Conservation (phyloP, 176 grass and related monocot species). For the Musa beccarii region DNA sequence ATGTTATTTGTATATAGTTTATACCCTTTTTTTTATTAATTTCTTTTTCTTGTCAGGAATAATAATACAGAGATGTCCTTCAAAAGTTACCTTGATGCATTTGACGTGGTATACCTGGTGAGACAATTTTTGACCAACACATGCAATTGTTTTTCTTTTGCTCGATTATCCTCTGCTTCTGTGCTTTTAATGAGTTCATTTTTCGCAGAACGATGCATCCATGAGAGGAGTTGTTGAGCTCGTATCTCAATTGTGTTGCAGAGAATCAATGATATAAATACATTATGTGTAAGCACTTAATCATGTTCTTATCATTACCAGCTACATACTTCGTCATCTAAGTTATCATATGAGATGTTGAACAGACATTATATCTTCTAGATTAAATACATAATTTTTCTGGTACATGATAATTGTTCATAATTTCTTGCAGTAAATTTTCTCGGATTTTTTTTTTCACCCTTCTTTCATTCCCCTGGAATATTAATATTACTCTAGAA, state of each 20-base stretch:
- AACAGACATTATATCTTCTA: too few species aligned
- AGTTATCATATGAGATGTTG: too few species aligned
- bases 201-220: conserved; percentile 62
- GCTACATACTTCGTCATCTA: too few species aligned
- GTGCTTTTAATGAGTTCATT: background rate
- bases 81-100: conserved; percentile 60
- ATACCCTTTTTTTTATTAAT: background rate
- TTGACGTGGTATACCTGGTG: conserved; percentile 83
- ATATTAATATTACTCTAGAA: too few species aligned
- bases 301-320: too few species aligned
- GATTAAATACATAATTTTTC: too few species aligned
- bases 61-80: conserved; percentile 65
- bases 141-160: conserved; percentile 14
- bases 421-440: too few species aligned
- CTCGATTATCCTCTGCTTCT: background rate
- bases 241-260: conserved; percentile 46
- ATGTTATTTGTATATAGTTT: background rate
- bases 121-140: conserved; percentile 6
- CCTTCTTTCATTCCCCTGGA: too few species aligned
- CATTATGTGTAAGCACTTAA: background rate
- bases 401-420: too few species aligned
- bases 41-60: conserved; percentile 44
- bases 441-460: too few species aligned
- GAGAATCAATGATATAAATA: conserved; percentile 16
- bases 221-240: conserved; percentile 73